phyloP scores from a whole-genome alignment of 805 yeast species.

The Naumovozyma baii region DNA sequence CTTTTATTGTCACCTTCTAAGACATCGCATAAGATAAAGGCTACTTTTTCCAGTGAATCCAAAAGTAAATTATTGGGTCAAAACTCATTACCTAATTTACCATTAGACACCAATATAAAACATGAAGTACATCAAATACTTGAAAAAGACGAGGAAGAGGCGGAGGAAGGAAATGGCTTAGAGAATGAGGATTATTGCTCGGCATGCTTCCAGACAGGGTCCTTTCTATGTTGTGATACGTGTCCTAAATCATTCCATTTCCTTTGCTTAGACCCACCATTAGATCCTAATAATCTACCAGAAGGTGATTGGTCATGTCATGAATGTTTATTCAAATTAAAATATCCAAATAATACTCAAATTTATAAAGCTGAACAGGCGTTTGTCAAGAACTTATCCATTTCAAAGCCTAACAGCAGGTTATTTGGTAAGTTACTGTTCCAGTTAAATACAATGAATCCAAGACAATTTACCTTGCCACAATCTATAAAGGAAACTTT shows the following conservation, averaged over 20 bases:
- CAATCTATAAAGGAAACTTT: slow-evolving; percentile 57
- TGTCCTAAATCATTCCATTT: slow-evolving; percentile 92
- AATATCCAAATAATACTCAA: slow-evolving; percentile 22
- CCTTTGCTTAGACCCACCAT: slow-evolving; percentile 83
- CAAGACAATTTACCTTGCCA: slow-evolving; percentile 64
- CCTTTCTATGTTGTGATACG: slow-evolving; percentile 85
- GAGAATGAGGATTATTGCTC: slow-evolving; percentile 82
- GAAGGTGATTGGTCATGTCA: slow-evolving; percentile 86
- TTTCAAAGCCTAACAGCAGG: slow-evolving; percentile 10
- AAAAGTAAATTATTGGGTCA: slow-evolving; percentile 33
- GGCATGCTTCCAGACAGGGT: slow-evolving; percentile 84
- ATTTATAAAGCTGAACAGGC: slow-evolving; percentile 17
- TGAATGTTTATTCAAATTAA: slow-evolving; percentile 48
- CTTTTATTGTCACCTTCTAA: slow-evolving; percentile 7
- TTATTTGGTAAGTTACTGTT: slow-evolving; percentile 51
- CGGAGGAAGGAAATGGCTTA: slow-evolving; percentile 27
- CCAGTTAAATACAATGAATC: slow-evolving; percentile 48
- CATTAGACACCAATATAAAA: not conserved
- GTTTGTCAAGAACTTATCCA: slow-evolving; percentile 7
- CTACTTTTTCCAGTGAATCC: slow-evolving; percentile 12
- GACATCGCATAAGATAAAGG: slow-evolving; percentile 9
- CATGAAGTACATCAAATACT: not conserved
- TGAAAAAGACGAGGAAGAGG: slow-evolving; percentile 15
- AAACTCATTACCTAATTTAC: not conserved
- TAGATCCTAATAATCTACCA: slow-evolving; percentile 63